Evolutionary conservation across 495 filamentous ascomycete genomes (phyloP), one percentile per base, ranked within the genome.

Genomic region (Aspergillus olivimuriae): DNA sequence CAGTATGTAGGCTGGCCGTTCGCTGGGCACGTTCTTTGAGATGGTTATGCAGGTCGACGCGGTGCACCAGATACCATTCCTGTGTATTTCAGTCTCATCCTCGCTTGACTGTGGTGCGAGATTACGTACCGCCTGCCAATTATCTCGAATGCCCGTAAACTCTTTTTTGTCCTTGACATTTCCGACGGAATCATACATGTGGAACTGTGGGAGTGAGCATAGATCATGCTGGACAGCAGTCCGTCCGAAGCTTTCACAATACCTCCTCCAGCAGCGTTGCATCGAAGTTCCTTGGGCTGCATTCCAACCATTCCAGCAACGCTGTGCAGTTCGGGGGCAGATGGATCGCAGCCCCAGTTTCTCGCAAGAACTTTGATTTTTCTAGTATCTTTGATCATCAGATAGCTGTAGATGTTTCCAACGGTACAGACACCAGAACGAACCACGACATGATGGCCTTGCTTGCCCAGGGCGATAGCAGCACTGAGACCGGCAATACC

Each of bases 271-370:
- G 43, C 32, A 62, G 35, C 1, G 56, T 58, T 0, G 58, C 58
- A 2, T 53, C 58, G 42, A 55, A 61, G 1, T 62, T 55, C 1
- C 51, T 59, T 0, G 67, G 66, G 19, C 73, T 61, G 39, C 80
- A 63, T 0, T 64, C 72, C 69, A 74, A 70, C 35, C 57, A 65
- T 11, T 58, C 46, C 3, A 83, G 54, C 30, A 76, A 53, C 1
- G 56, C 56, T 2, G 66, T 66, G 11, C 67, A 73, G 38, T 80
- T 80, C 1, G 75, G 75, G 0, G 68, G 65, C 4, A 74, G 19
- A 16, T 68, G 58, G 39, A 81, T 74, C 12, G 75, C 76, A 2
- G 77, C 77, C 2, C 77, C 77, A 5, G 75, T 62, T 48, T 80
- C 76, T 28, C 63, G 74, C n/a, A 68, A 55, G 52, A 80, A 75